Conservation (phyloP, 768 basidiomycete genomes). For the Russula sp. region DNA sequence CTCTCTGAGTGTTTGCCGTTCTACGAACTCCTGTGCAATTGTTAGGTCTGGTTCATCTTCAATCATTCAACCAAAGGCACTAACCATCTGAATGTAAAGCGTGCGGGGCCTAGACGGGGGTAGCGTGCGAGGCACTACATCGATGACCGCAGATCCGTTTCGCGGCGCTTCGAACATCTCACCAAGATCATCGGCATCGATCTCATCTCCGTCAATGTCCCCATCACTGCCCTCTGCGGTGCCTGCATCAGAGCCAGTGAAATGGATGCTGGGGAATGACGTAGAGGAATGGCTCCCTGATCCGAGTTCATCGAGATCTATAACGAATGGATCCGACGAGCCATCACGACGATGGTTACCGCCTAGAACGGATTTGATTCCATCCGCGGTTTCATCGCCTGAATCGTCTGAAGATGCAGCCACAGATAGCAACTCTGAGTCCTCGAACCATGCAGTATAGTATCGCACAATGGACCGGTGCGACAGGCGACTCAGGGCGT, state of each 20-base stretch:
- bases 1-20: slow-evolving; percentile 86
- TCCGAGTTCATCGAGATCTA: slow-evolving; percentile 58
- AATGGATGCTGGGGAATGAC: slow-evolving; percentile 84
- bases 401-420: slow-evolving; percentile 44
- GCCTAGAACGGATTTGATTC: slow-evolving; percentile 52
- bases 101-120: slow-evolving; percentile 38
- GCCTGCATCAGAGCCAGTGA: slow-evolving; percentile 38
- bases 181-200: slow-evolving; percentile 28
- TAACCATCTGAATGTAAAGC: slow-evolving; percentile 92
- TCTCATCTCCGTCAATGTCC: slow-evolving; percentile 37
- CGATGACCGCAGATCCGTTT: slow-evolving; percentile 15
- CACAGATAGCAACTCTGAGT: slow-evolving; percentile 46
- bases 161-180: slow-evolving; percentile 23
- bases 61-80: slow-evolving; percentile 17
- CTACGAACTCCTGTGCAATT: slow-evolving; percentile 69
- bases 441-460: slow-evolving; percentile 88
- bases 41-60: slow-evolving; percentile 10
- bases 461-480: slow-evolving; percentile 92
- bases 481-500: slow-evolving; percentile 77
- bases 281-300: slow-evolving; percentile 44
- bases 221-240: slow-evolving; percentile 43
- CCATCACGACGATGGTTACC: slow-evolving; percentile 30
- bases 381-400: slow-evolving; percentile 35
- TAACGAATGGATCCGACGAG: slow-evolving; percentile 47
- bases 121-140: slow-evolving; percentile 12